Evolutionary conservation across 495 filamentous ascomycete genomes (phyloP), one percentile per base, ranked within the genome.

Genomic region (Cudoniella acicularis): DNA sequence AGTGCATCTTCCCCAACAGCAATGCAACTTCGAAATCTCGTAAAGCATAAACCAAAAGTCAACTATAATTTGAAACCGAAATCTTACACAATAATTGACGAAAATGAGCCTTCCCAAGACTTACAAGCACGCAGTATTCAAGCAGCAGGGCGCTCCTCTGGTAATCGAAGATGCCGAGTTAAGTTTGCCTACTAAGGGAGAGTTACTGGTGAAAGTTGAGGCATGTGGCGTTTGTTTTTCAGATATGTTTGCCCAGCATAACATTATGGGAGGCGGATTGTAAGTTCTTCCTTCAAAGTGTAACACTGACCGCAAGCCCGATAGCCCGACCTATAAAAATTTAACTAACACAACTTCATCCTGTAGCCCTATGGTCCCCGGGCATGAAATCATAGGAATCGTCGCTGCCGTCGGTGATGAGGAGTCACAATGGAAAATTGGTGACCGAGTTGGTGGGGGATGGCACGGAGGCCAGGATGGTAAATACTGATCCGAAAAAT

Each of bases 351-450:
- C n/a, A n/a, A n/a, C n/a, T n/a, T n/a, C n/a, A n/a, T n/a, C n/a
- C n/a, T n/a, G 65, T 0, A 68, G 70, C 18, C 79, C 79, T 16
- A 60, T 72, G 2, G 63, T 70, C 2, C 77, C 78, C 0, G 78
- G 78, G 10, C 79, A 82, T 62, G 79, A 82, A 57, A 69, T 82
- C 42, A 77, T 80, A 50, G 77, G 78, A 17, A 57, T 63, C 2
- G 75, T 82, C 1, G 79, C 65, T 17, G 76, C 77, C 6, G 49
- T 70, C 16, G 70, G 69, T 13, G 60, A 65, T 6, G 42, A 26
- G 2, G 71, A 78, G 23, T 65, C 54, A 1, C 59, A 57, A 1
- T 79, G 75, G 75, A 71, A 69, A 21, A 57, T 74, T 13, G 73
- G 76, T 20, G 78, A 79, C 57, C 71, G 77, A 3, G 67, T 79